These are phyloP conservation scores for Hypholoma sublateritium DNA, from an alignment of 768 basidiomycete genomes.

Conservation along the genomic window DNA sequence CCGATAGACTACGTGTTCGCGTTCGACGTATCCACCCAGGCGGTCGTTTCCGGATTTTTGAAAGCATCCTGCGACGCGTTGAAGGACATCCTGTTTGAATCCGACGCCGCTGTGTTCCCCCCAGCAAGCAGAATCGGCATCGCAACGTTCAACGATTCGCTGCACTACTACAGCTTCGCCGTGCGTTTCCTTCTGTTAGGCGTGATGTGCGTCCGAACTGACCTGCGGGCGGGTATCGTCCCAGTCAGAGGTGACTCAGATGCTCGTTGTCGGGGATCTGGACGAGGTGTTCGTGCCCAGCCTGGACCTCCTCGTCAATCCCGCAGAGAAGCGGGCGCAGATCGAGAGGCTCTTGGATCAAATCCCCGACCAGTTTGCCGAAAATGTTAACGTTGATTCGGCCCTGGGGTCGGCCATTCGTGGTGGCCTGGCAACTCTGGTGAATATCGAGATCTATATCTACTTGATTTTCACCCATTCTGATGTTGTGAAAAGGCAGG, in stretches of 20 bases:
- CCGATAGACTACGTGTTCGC: constrained; percentile 83
- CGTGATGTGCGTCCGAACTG: constrained; percentile 12
- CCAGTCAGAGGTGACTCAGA: constrained; percentile 53
- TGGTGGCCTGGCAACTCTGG: constrained; percentile 70
- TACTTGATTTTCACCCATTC: background rate
- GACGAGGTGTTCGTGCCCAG: constrained; percentile 92
- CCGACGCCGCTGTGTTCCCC: constrained; percentile 28
- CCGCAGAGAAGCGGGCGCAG: constrained; percentile 65
- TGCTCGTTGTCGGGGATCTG: constrained; percentile 85
- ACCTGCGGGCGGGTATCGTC: constrained; percentile 24
- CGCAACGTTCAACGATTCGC: constrained; percentile 73
- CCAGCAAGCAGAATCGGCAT: constrained; percentile 69
- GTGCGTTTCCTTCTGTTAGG: constrained; percentile 45
- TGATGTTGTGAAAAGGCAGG: constrained; percentile 41
- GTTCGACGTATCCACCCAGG: constrained; percentile 76
- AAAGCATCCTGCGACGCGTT: constrained; percentile 64
- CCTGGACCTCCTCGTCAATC: constrained; percentile 75
- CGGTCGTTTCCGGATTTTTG: constrained; percentile 70
- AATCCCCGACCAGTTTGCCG: constrained; percentile 61
- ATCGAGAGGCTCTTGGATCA: constrained; percentile 67
- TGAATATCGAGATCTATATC: constrained; percentile 32
- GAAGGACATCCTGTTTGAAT: constrained; percentile 63
- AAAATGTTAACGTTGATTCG: constrained; percentile 48
- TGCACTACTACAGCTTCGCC: constrained; percentile 90
- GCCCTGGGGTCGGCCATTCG: constrained; percentile 80